Evolutionary conservation across 2,329 filamentous ascomycete genomes (phyloP), one percentile per base, ranked within the genome.

Genomic region (Microdochium trichocladiopsis): DNA sequence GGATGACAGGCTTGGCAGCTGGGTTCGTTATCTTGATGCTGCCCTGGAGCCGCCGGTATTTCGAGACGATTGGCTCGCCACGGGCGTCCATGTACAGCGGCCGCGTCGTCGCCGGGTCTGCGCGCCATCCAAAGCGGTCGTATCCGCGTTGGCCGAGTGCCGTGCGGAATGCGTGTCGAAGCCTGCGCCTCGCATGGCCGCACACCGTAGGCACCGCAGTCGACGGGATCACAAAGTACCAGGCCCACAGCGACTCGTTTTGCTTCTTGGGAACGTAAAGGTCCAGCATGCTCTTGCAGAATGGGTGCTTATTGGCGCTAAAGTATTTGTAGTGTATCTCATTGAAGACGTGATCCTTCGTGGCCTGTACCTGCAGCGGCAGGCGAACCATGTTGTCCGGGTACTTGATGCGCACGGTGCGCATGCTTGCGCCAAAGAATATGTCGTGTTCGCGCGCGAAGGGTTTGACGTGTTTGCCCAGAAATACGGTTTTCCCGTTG

Each of bases 381-480:
- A 45, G 14, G 16, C 41, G 41, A 12, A 18, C 21, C 12, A 45
- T 45, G 16, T 16, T 12, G 41, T 9, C 3, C 4, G 41, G 41
- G 14, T 18, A 45, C 9, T 18, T 21, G 41, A 45, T 45, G 18
- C 41, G n/a, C 16, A 45, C 6, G 3, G 14, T 9, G 8, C 51
- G 48, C 36, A 60, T 11, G 10, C 28, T n/a, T 1, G 12, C 22
- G 8, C 62, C 57, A 12, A 63, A 56, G 4, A 12, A 37, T 37
- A 82, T 72, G 14, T 71, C 62, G 64, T 77, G 75, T 12, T 18
- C 6, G 41, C 18, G 16, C 3, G 41, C 16, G 41, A 45, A 45
- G 5, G n/a, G 14, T 18, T 45, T 45, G 41, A 45, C 12, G 6
- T 23, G 41, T 9, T 45, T 12, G 41, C 18, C 21, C 16, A 23